Percentiles rank a stretch among this genome's conserved stretches.
These are phyloP conservation scores for Scedosporium minutisporum DNA, from an alignment of 2,329 filamentous ascomycete genomes.

Conservation along the genomic window DNA sequence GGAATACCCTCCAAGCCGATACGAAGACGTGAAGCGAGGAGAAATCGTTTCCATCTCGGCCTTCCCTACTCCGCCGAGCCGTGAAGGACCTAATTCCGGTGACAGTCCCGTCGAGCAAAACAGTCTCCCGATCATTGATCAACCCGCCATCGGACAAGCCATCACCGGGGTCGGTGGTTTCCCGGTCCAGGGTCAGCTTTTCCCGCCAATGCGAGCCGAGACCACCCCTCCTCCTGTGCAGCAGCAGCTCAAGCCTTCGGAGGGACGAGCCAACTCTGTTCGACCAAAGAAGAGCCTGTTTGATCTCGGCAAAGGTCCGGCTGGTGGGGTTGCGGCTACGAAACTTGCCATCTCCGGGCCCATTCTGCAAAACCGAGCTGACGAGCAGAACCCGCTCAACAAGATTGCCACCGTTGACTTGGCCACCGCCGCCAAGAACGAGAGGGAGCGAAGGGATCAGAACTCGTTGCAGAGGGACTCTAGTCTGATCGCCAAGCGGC, in stretches of 20 bases:
- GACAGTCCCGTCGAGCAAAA: slow-evolving; percentile 14
- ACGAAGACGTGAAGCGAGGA: slow-evolving; percentile 38
- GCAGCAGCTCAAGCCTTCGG: slow-evolving; percentile 9
- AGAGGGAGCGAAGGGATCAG: slow-evolving; percentile 32
- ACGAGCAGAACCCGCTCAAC: slow-evolving; percentile 28
- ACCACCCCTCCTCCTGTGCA: slow-evolving; percentile 9
- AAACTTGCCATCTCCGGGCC: slow-evolving; percentile 41
- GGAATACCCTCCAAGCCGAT: slow-evolving; percentile 34
- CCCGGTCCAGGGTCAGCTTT: slow-evolving; percentile 29
- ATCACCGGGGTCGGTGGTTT: slow-evolving; percentile 26
- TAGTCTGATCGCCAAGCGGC: slow-evolving; percentile 23
- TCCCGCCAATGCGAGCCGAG: slow-evolving; percentile 28
- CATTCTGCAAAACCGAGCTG: slow-evolving; percentile 26
- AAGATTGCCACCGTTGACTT: slow-evolving; percentile 41
- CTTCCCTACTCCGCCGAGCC: slow-evolving; percentile 15
- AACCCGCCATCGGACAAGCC: slow-evolving; percentile 25
- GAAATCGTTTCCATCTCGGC: slow-evolving; percentile 26
- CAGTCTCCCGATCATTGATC: slow-evolving; percentile 27
- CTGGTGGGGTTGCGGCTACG: slow-evolving; percentile 13
- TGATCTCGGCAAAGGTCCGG: not conserved
- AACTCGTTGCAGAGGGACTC: slow-evolving; percentile 19
- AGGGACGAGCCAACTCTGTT: slow-evolving; percentile 10
- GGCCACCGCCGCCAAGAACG: slow-evolving; percentile 35
- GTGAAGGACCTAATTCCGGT: slow-evolving; percentile 16
- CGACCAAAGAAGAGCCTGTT: slow-evolving; percentile 12